Evolutionary conservation across 768 basidiomycete genomes (phyloP).

Genomic region (Sistotremastrum suecicum): DNA sequence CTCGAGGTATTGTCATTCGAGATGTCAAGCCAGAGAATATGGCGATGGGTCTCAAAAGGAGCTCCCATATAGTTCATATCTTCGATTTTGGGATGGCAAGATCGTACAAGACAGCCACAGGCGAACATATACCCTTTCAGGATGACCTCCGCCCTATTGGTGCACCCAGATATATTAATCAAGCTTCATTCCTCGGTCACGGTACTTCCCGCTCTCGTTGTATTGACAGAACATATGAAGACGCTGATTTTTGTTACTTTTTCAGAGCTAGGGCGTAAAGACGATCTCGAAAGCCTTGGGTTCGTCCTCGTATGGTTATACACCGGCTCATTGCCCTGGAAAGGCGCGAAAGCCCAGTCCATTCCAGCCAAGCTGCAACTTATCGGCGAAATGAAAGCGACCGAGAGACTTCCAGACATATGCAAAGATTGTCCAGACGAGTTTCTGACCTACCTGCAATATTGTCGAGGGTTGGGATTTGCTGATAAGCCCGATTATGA

Average conservation of each 20-base stretch:
- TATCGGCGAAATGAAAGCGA: conserved; percentile 10
- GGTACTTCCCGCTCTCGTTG: too few relatives aligned
- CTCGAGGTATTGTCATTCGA: conserved; percentile 86
- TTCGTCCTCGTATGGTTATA: conserved; percentile 79
- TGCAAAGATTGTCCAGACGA: conserved; percentile 2
- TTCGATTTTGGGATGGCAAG: conserved; percentile 81
- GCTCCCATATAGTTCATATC: conserved; percentile 70
- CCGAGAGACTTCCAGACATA: too few relatives aligned
- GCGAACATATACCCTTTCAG: conserved; percentile 54
- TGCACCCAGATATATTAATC: too few relatives aligned
- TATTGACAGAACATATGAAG: too few relatives aligned
- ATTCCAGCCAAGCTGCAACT: conserved; percentile 1
- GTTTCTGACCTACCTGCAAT: too few relatives aligned
- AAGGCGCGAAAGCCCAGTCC: conserved; percentile 34
- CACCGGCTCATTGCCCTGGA: conserved; percentile 66
- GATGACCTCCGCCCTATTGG: conserved; percentile 67
- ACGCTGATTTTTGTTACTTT: too few relatives aligned
- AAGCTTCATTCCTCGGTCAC: too few relatives aligned
- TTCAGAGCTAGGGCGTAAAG: too few relatives aligned
- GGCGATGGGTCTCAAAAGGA: conserved; percentile 77
- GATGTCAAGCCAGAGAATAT: conserved; percentile 99
- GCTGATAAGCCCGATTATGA: conserved; percentile 85
- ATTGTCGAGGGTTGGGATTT: conserved; percentile 71
- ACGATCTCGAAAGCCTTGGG: conserved; percentile 67
- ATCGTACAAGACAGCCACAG: conserved; percentile 52